Percentiles rank a stretch among this genome's conserved stretches.
These are phyloP conservation scores for Penicillium aurantiogriseum DNA, from an alignment of 2,329 filamentous ascomycete species.

Conservation along the genomic window DNA sequence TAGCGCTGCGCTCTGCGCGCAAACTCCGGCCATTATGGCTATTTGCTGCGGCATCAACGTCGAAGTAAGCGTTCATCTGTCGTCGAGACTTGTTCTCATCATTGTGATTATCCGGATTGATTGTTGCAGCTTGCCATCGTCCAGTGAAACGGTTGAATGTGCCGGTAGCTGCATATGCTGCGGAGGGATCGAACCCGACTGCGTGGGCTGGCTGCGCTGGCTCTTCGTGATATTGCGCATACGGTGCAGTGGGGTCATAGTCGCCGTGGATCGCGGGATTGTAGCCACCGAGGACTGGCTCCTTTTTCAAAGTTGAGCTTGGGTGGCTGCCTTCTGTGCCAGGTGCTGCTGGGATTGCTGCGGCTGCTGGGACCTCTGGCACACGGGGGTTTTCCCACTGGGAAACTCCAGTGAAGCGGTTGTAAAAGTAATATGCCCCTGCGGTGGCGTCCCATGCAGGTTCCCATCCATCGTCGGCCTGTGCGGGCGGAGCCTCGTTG, in stretches of 20 bases:
- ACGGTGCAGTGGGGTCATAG: conserved; percentile 95
- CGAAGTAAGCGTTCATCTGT: conserved; percentile 93
- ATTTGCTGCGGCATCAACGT: conserved; percentile 91
- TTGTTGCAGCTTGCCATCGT: conserved; percentile 67
- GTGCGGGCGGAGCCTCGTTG: conserved; percentile 50
- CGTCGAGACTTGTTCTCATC: conserved; percentile 83
- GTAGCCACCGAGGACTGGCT: conserved; percentile 68
- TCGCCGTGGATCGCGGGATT: conserved; percentile 95
- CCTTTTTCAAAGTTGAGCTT: conserved; percentile 32
- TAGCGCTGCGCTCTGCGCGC: conserved; percentile 82
- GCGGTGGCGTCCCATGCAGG: conserved; percentile 70
- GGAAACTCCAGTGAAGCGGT: conserved; percentile 69
- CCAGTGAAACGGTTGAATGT: conserved; percentile 93
- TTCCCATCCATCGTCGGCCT: conserved; percentile 69
- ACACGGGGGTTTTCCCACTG: conserved; percentile 89
- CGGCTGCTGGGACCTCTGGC: conserved; percentile 40
- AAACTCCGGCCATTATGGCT: conserved; percentile 85
- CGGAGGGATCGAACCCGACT: conserved; percentile 40
- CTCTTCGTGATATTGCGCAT: conserved; percentile 63
- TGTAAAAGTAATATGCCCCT: conserved; percentile 79
- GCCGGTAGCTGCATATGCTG: conserved; percentile 65
- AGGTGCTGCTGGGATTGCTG: conserved; percentile 23
- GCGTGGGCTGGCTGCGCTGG: conserved; percentile 24
- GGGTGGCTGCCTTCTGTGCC: conserved; percentile 31
- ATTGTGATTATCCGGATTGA: conserved; percentile 72